Conservation (phyloP, 805 yeast genomes). For the Suhomyces kilbournensis region DNA sequence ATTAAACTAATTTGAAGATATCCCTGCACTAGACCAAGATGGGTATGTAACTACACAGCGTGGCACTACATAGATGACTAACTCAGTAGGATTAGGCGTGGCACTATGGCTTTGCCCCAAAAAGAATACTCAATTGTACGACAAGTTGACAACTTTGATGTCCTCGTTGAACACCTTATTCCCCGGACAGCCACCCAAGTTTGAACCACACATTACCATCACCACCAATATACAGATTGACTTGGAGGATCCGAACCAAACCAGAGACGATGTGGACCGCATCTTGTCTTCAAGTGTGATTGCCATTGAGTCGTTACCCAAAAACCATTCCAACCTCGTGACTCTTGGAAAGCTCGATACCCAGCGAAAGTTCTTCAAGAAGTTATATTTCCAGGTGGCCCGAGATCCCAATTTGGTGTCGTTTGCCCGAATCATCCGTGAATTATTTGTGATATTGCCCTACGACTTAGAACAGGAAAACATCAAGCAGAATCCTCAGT, state of each 20-base stretch:
- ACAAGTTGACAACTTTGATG: conserved; percentile 56
- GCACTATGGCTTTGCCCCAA: conserved; percentile 80
- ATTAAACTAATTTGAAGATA: background rate
- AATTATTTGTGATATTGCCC: conserved; percentile 51
- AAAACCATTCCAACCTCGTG: conserved; percentile 39
- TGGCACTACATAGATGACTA: background rate
- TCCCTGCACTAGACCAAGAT: background rate
- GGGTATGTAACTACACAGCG: conserved; percentile 1
- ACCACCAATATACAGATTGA: conserved; percentile 56
- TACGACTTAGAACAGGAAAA: conserved; percentile 35
- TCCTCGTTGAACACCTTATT: conserved; percentile 68
- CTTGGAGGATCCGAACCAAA: conserved; percentile 29
- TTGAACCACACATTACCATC: conserved; percentile 77
- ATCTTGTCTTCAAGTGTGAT: conserved; percentile 58
- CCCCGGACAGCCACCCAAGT: conserved; percentile 59
- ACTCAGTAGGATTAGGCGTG: conserved; percentile 30
- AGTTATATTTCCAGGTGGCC: conserved; percentile 48
- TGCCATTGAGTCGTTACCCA: conserved; percentile 46
- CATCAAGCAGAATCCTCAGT: conserved; percentile 34
- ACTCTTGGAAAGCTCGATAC: conserved; percentile 42
- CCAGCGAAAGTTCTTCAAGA: conserved; percentile 52
- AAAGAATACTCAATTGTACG: conserved; percentile 49
- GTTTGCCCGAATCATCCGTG: conserved; percentile 55
- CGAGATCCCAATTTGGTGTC: conserved; percentile 47
- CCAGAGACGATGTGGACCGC: conserved; percentile 55